Percentiles rank a stretch among this genome's conserved stretches.
These are phyloP conservation scores for Claviceps quebecensis DNA, from an alignment of 2,329 filamentous ascomycete genomes.

Conservation along the genomic window DNA sequence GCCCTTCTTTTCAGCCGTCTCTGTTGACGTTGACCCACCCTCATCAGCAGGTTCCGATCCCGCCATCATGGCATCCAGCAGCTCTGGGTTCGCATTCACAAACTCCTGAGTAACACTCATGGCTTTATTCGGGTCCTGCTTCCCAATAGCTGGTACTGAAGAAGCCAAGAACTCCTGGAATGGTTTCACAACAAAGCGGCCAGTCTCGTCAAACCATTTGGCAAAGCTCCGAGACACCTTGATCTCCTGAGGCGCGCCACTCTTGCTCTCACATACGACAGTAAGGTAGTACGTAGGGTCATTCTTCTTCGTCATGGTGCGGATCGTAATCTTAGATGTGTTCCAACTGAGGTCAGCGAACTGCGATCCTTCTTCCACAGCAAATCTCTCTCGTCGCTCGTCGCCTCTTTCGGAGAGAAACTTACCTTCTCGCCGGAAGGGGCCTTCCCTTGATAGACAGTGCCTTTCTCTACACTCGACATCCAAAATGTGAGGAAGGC, in stretches of 20 bases:
- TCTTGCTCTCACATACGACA: constrained; percentile 37
- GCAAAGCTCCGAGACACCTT: constrained; percentile 52
- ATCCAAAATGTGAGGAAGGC: constrained; percentile 71
- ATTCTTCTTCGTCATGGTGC: constrained; percentile 62
- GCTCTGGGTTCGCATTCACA: constrained; percentile 27
- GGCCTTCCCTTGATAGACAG: constrained; percentile 61
- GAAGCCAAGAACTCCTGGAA: constrained; percentile 67
- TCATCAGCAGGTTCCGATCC: constrained; percentile 14
- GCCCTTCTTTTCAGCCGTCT: constrained; percentile 24
- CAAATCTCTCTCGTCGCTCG: not conserved
- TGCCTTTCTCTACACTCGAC: constrained; percentile 65
- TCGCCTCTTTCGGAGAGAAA: not conserved
- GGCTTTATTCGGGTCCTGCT: constrained; percentile 48
- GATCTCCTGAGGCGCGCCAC: constrained; percentile 27
- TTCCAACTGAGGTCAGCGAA: constrained; percentile 1
- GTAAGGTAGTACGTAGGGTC: constrained; percentile 67
- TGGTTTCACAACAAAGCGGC: constrained; percentile 58
- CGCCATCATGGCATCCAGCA: constrained; percentile 34
- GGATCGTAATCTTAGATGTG: constrained; percentile 50
- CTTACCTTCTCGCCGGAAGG: constrained; percentile 53
- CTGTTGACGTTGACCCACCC: constrained; percentile 17
- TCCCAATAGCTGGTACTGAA: constrained; percentile 51
- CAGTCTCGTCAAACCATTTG: constrained; percentile 61
- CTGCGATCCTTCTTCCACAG: not conserved
- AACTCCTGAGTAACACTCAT: constrained; percentile 21